phyloP scores from a whole-genome alignment of 2,329 filamentous ascomycete genomes.

The Epichloe aotearoae region DNA sequence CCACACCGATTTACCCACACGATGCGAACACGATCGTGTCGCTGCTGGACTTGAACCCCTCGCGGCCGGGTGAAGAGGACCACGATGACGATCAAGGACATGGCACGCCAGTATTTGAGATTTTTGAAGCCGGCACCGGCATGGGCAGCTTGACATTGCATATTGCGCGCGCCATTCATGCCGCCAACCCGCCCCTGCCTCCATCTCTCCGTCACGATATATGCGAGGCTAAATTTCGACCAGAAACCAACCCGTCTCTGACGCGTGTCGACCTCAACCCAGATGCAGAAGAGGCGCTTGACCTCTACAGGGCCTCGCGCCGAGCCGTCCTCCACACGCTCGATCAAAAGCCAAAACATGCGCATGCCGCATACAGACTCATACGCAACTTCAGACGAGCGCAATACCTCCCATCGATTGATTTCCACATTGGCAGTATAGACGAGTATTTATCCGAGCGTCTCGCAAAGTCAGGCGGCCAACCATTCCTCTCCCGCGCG shows the following conservation, averaged over 20 bases:
- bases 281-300: constrained; percentile 22
- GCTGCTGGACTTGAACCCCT: constrained; percentile 59
- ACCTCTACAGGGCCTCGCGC: constrained; percentile 36
- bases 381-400: constrained; percentile 55
- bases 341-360: constrained; percentile 50
- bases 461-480: constrained; percentile 23
- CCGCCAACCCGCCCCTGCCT: constrained; percentile 45
- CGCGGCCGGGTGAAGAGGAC: constrained; percentile 22
- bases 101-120: constrained; percentile 44
- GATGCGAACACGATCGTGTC: constrained; percentile 66
- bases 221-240: constrained; percentile 13
- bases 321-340: constrained; percentile 63
- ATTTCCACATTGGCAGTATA: constrained; percentile 60
- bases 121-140: constrained; percentile 77
- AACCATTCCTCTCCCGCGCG: constrained; percentile 57
- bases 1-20: constrained; percentile 64
- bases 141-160: constrained; percentile 68
- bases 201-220: constrained; percentile 25
- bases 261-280: constrained; percentile 16
- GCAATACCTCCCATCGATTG: constrained; percentile 55
- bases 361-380: constrained; percentile 48
- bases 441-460: constrained; percentile 48
- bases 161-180: constrained; percentile 62
- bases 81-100: constrained; percentile 14
- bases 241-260: constrained; percentile 5